Percentiles rank a stretch among this genome's conserved stretches.
These are phyloP conservation scores for Entonaema liquescens DNA, from an alignment of 495 filamentous ascomycete species.

Conservation along the genomic window DNA sequence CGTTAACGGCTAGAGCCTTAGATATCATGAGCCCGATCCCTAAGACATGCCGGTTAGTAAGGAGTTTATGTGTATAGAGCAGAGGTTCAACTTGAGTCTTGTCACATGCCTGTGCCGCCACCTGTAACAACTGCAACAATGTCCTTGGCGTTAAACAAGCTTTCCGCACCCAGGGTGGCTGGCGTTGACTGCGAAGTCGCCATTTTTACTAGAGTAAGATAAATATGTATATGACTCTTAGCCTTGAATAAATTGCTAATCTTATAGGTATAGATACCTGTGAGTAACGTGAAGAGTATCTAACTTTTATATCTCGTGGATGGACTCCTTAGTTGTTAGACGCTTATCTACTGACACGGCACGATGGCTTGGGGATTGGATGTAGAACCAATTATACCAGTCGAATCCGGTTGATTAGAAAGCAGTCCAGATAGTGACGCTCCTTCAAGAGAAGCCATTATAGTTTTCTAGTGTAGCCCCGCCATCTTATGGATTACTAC, in stretches of 20 bases:
- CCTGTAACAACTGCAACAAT: conserved; percentile 71
- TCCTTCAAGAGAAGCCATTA: neutral
- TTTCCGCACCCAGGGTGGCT: conserved; percentile 45
- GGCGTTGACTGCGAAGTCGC: conserved; percentile 20
- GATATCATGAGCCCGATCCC: conserved; percentile 76
- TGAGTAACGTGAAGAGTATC: neutral
- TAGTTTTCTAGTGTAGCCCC: neutral
- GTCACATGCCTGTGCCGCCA: conserved; percentile 63
- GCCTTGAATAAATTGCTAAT: neutral
- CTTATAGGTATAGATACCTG: neutral
- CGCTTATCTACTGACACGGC: neutral
- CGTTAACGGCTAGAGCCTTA: conserved; percentile 68
- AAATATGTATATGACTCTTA: no score
- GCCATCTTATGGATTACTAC: neutral
- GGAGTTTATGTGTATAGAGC: neutral
- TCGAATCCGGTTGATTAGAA: neutral
- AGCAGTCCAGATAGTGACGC: neutral
- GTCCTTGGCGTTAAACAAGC: conserved; percentile 66
- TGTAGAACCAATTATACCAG: neutral
- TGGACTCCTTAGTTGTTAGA: neutral
- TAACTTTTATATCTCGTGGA: neutral
- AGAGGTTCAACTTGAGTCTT: neutral
- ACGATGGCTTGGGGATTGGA: neutral
- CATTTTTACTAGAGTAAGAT: conserved; percentile 23
- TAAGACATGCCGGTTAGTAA: conserved; percentile 35